These are phyloP conservation scores for Teratosphaeria nubilosa DNA, from an alignment of 2,329 filamentous ascomycete species.

Conservation along the genomic window DNA sequence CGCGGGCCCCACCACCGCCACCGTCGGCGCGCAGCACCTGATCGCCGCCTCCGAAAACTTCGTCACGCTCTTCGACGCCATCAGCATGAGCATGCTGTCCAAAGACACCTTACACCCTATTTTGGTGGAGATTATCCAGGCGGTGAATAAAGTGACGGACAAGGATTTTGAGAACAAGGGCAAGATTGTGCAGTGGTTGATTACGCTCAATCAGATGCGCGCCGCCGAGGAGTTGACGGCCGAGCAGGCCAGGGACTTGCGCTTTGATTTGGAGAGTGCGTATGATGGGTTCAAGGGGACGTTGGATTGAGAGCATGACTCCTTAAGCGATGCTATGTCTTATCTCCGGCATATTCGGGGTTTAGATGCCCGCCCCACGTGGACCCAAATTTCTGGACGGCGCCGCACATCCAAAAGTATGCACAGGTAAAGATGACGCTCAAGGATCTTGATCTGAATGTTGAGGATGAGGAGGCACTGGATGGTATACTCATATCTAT, in stretches of 20 bases:
- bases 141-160: constrained; percentile 93
- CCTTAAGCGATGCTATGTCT: background rate
- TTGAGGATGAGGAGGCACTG: constrained; percentile 20
- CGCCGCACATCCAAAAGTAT: background rate
- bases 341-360: background rate
- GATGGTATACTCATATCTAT: constrained; percentile 18
- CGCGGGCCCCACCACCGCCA: constrained; percentile 37
- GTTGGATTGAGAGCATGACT: constrained; percentile 33
- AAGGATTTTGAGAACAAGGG: constrained; percentile 88
- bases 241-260: constrained; percentile 77
- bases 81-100: constrained; percentile 82
- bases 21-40: constrained; percentile 46
- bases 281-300: constrained; percentile 89
- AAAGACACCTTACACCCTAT: constrained; percentile 96
- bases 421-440: background rate
- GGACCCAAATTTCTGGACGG: background rate
- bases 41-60: constrained; percentile 96
- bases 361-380: background rate
- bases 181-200: constrained; percentile 98
- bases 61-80: constrained; percentile 91
- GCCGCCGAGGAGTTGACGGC: constrained; percentile 83
- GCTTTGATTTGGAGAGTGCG: constrained; percentile 86
- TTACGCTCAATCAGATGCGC: constrained; percentile 94
- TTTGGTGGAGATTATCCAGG: constrained; percentile 90
- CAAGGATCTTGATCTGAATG: constrained; percentile 7